Conservation (phyloP, 257 asterid species). For the Solanum bukasovii region DNA sequence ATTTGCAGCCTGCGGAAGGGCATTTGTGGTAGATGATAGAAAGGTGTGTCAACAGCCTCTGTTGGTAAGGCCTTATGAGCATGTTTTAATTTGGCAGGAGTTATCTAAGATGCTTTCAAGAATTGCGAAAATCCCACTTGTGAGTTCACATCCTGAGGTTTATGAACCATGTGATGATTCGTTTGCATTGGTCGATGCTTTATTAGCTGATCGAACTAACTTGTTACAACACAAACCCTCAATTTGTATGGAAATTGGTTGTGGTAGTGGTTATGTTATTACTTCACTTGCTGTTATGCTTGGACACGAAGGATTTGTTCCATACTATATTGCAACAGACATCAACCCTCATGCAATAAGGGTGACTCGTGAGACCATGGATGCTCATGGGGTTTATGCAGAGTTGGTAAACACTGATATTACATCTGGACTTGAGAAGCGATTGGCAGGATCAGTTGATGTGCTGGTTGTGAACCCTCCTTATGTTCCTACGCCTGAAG, state of each 20-base stretch:
- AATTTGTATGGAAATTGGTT: constrained; percentile 29
- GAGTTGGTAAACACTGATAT: constrained; percentile 7
- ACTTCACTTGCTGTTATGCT: constrained; percentile 87
- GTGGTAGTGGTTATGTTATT: constrained; percentile 85
- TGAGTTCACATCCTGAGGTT: constrained; percentile 88
- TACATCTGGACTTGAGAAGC: constrained; percentile 55
- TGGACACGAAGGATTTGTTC: constrained; percentile 17
- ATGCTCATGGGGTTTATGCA: constrained; percentile 55
- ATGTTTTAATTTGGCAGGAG: constrained; percentile 7
- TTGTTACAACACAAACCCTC: constrained; percentile 57
- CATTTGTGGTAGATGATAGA: background rate
- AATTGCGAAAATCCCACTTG: constrained; percentile 56
- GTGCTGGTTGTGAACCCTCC: constrained; percentile 95
- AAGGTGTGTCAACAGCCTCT: background rate
- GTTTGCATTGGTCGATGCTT: constrained; percentile 25
- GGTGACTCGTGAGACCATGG: constrained; percentile 58
- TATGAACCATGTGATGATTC: constrained; percentile 98
- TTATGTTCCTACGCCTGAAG: constrained; percentile 94
- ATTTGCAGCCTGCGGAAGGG: background rate
- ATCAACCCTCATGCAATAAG: constrained; percentile 62
- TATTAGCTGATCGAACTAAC: constrained; percentile 72
- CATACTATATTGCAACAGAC: constrained; percentile 69
- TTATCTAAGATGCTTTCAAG: background rate
- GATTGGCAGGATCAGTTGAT: constrained; percentile 57
- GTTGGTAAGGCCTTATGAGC: background rate